Base-by-base conservation (phyloP, 371 early-diverging fungal species). In the Conidiobolus incongruus region DNA sequence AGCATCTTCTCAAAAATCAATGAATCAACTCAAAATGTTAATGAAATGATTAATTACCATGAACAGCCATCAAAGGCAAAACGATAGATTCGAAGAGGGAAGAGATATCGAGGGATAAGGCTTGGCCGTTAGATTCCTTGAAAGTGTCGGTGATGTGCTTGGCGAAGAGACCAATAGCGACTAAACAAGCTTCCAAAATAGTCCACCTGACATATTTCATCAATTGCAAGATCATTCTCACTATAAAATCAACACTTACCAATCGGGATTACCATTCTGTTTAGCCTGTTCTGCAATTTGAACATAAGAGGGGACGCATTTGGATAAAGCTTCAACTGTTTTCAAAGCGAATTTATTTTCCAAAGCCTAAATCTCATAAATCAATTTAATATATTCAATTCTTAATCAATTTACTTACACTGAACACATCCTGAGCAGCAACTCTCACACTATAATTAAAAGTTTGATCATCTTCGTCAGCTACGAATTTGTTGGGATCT, bases 391-490 rank as follows among this genome's bases (percentile, higher is more conserved):
- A n/a, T n/a, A n/a, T n/a, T n/a, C n/a, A n/a, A n/a, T n/a, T n/a
- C n/a, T n/a, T n/a, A n/a, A n/a, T 20, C 5, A 6, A n/a, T 32
- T 8, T 10, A 47, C 53, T 47, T 56, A 70, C 70, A 19, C 60
- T 33, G 21, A 88, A 54, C 11, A 83, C 62, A 56, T 86, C 85
- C 40, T 75, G 66, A 0, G 77, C 75, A 16, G 86, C 78, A 12
- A 86, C 69, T 47, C 91, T 72, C 32, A 86, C 76, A 40, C 70
- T 86, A 53, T 73, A 85, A 5, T 69, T 70, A 31, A 70, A 72
- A 2, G 78, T 77, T 31, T 81, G 84, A 40, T 90, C 88, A 38
- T 84, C 83, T 40, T 84, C 85, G 49, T 89, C 92, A 16, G 81
- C 81, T 17, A 89, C 76, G 47, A 71, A 90, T 47, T 82, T 72